Percentiles rank a stretch among this genome's conserved stretches.
These are phyloP conservation scores for Populus davidiana DNA, from an alignment of 345 rosid genomes.

Conservation along the genomic window DNA sequence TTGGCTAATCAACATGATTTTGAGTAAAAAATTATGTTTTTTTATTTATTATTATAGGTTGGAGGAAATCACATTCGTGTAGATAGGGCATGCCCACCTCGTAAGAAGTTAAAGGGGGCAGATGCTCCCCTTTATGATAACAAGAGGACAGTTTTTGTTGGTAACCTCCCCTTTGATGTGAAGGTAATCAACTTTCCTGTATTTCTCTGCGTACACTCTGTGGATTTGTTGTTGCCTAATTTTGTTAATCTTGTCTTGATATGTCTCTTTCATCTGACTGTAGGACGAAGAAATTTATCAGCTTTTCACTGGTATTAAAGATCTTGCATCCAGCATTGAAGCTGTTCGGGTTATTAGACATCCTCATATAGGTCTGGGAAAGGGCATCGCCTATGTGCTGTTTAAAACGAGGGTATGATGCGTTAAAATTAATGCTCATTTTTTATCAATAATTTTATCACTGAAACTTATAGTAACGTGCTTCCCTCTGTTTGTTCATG, in stretches of 20 bases:
- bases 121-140: constrained; percentile 57
- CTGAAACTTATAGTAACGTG: background rate
- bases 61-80: constrained; percentile 91
- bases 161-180: constrained; percentile 95
- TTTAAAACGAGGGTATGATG: constrained; percentile 74
- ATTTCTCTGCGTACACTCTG: background rate
- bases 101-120: constrained; percentile 76
- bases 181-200: constrained; percentile 48
- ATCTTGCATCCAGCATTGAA: constrained; percentile 64
- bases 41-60: constrained; percentile 38
- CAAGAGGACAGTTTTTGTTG: constrained; percentile 82
- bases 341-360: constrained; percentile 89
- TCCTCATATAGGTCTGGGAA: constrained; percentile 77
- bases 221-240: constrained; percentile 1
- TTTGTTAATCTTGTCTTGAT: constrained; percentile 1
- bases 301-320: constrained; percentile 57
- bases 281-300: constrained; percentile 96
- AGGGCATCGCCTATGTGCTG: constrained; percentile 93
- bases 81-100: constrained; percentile 96
- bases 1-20: background rate
- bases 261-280: background rate
- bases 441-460: background rate
- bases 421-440: constrained; percentile 3
- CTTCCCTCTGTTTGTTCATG: background rate
- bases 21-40: background rate